Evolutionary conservation across 345 rosid species (phyloP).

Genomic region (Hypericum perforatum): DNA sequence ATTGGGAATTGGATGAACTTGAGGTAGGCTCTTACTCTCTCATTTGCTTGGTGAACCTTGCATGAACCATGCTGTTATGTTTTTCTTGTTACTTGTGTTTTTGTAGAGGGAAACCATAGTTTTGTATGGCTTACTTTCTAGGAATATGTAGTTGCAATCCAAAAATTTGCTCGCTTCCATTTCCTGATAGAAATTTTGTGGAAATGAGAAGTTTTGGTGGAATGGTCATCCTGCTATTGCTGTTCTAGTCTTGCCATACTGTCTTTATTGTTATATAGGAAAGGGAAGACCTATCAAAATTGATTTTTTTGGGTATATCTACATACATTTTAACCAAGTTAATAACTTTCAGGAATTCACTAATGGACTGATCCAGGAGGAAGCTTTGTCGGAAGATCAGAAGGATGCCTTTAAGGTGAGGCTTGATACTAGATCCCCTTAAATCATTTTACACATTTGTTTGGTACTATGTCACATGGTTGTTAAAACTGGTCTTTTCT

Average conservation of each 20-base stretch:
- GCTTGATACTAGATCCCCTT: slow-evolving; percentile 1
- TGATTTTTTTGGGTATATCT: too few relatives aligned
- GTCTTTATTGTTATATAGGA: too few relatives aligned
- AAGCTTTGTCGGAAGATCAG: slow-evolving; percentile 61
- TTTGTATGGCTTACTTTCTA: too few relatives aligned
- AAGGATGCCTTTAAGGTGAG: slow-evolving; percentile 74
- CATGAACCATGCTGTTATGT: slow-evolving; percentile 3
- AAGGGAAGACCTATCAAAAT: too few relatives aligned
- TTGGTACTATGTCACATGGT: too few relatives aligned
- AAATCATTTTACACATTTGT: slow-evolving; percentile 1
- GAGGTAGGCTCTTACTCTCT: slow-evolving; percentile 42
- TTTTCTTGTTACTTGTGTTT: background rate
- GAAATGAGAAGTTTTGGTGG: too few relatives aligned
- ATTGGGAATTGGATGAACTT: slow-evolving; percentile 85
- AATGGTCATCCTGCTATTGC: too few relatives aligned
- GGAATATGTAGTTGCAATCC: too few relatives aligned
- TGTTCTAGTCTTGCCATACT: too few relatives aligned
- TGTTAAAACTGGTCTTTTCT: background rate
- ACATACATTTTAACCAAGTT: background rate
- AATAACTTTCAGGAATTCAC: slow-evolving; percentile 53
- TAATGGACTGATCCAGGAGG: slow-evolving; percentile 48
- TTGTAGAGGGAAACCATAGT: too few relatives aligned
- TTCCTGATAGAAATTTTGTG: too few relatives aligned
- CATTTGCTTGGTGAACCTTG: background rate
- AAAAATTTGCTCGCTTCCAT: too few relatives aligned